Percentiles rank a stretch among this genome's conserved stretches.
Evolutionary conservation across 108 stramenopile species (phyloP).

Genomic region (Nannochloropsis gaditana): DNA sequence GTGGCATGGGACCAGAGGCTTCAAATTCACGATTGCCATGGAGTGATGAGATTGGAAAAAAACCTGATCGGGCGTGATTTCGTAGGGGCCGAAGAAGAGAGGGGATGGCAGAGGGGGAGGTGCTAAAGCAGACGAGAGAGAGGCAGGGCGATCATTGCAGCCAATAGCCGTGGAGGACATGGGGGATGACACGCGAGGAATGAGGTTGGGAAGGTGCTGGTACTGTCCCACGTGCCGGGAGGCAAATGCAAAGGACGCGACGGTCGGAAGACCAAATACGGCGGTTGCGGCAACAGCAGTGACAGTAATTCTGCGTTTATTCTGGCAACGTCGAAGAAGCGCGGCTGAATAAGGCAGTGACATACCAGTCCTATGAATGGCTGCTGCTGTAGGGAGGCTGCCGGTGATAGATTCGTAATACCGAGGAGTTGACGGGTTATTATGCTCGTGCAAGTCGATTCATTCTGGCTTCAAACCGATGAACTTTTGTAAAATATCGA

Average conservation of each 20-base stretch:
- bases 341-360: too few relatives aligned
- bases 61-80: slow-evolving; percentile 7
- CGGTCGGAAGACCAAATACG: background rate
- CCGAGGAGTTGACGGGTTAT: too few relatives aligned
- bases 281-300: slow-evolving; percentile 7
- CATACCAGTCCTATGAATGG: too few relatives aligned
- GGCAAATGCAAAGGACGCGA: background rate
- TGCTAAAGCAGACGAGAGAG: background rate
- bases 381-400: too few relatives aligned
- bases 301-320: background rate
- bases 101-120: background rate
- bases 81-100: background rate
- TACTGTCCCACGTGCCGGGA: background rate
- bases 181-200: background rate
- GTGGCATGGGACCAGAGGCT: slow-evolving; percentile 21
- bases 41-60: background rate
- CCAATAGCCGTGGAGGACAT: background rate
- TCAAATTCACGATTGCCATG: slow-evolving; percentile 21
- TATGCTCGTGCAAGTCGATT: too few relatives aligned
- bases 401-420: too few relatives aligned
- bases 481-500: too few relatives aligned
- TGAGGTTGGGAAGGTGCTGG: background rate
- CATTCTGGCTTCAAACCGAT: too few relatives aligned
- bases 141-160: background rate
- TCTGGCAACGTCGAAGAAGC: too few relatives aligned